Conservation (phyloP, 768 basidiomycete genomes). For the Filobasidium floriforme region DNA sequence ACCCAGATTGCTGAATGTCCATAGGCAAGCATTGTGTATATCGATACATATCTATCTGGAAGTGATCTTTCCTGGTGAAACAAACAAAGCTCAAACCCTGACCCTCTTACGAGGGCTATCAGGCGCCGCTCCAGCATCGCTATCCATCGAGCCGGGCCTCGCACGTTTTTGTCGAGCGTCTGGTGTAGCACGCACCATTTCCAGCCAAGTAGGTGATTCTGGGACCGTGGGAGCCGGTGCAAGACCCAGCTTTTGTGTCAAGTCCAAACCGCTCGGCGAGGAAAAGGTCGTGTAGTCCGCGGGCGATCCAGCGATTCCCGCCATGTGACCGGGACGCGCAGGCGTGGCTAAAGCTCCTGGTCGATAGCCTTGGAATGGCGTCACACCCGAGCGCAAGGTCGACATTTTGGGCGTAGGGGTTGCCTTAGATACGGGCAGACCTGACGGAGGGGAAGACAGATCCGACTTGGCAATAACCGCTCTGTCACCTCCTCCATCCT, state of each 20-base stretch:
- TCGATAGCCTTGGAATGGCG: background rate
- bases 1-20: no score
- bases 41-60: no score
- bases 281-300: conserved; percentile 18
- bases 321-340: conserved; percentile 6
- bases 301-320: conserved; percentile 12
- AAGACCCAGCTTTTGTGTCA: conserved; percentile 24
- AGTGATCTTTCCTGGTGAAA: no score
- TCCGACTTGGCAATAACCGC: background rate
- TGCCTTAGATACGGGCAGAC: background rate
- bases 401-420: conserved; percentile 11
- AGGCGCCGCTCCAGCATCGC: conserved; percentile 2
- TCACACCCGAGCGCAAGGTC: conserved; percentile 3
- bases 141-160: conserved; percentile 13
- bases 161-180: conserved; percentile 5
- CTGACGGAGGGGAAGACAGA: conserved; percentile 14
- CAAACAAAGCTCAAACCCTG: conserved; percentile 8
- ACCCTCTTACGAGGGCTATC: conserved; percentile 18
- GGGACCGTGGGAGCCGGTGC: conserved; percentile 19
- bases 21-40: no score
- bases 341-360: conserved; percentile 13
- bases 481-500: background rate
- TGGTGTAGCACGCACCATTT: conserved; percentile 23
- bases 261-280: conserved; percentile 21
- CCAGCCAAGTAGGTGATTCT: conserved; percentile 23